These are phyloP conservation scores for Pyrenophora tritici-repentis DNA, from an alignment of 2,329 filamentous ascomycete species.

Conservation along the genomic window DNA sequence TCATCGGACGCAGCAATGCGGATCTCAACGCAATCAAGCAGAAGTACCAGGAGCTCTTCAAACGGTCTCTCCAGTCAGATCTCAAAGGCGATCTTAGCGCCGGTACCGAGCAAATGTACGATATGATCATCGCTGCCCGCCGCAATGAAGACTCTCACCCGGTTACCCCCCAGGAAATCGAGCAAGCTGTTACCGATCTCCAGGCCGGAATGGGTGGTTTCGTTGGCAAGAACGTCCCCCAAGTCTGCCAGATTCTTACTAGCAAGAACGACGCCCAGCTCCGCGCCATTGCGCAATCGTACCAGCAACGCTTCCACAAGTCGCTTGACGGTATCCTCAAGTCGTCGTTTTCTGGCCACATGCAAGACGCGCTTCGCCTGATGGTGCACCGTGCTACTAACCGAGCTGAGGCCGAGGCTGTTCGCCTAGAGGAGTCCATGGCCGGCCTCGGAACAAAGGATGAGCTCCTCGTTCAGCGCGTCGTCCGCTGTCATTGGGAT, in stretches of 20 bases:
- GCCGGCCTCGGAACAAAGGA: slow-evolving; percentile 87
- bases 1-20: slow-evolving; percentile 82
- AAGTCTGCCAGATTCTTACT: slow-evolving; percentile 78
- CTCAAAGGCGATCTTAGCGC: slow-evolving; percentile 80
- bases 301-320: slow-evolving; percentile 72
- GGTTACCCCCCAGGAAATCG: slow-evolving; percentile 72
- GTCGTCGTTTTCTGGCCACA: slow-evolving; percentile 88
- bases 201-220: slow-evolving; percentile 70
- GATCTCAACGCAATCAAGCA: slow-evolving; percentile 86
- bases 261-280: slow-evolving; percentile 81
- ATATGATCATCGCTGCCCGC: slow-evolving; percentile 75
- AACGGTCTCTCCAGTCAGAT: slow-evolving; percentile 69
- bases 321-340: slow-evolving; percentile 75
- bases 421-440: slow-evolving; percentile 85
- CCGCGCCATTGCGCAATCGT: slow-evolving; percentile 76
- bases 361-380: slow-evolving; percentile 80
- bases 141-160: slow-evolving; percentile 79
- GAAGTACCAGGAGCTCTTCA: slow-evolving; percentile 72
- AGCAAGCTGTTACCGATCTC: slow-evolving; percentile 75
- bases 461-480: slow-evolving; percentile 73
- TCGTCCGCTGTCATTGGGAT: slow-evolving; percentile 86
- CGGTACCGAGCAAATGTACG: slow-evolving; percentile 85
- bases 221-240: slow-evolving; percentile 72
- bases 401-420: slow-evolving; percentile 81
- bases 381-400: slow-evolving; percentile 80